Evolutionary conservation across 768 basidiomycete genomes (phyloP).

Genomic region (Boletus reticuloceps): DNA sequence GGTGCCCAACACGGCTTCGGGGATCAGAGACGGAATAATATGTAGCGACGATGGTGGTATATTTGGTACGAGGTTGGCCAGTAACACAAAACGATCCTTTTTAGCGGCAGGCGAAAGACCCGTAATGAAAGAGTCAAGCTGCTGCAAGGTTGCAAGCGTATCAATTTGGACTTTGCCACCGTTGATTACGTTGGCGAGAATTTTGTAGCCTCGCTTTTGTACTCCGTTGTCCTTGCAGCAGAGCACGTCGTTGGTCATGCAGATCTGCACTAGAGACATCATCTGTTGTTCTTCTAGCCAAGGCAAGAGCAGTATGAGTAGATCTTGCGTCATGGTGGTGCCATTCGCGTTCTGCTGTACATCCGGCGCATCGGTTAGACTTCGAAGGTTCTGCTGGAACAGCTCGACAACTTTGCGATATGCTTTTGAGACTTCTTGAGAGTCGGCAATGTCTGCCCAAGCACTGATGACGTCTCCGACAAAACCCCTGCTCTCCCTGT

Average conservation of each 20-base stretch:
- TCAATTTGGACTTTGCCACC: constrained; percentile 53
- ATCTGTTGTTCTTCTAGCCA: constrained; percentile 63
- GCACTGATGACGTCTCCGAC: constrained; percentile 85
- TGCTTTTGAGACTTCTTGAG: constrained; percentile 77
- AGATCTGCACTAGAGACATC: constrained; percentile 63
- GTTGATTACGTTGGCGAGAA: constrained; percentile 73
- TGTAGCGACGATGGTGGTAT: constrained; percentile 75
- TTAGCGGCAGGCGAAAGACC: constrained; percentile 82
- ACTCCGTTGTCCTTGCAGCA: constrained; percentile 80
- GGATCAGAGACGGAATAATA: constrained; percentile 83
- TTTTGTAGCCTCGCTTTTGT: constrained; percentile 95
- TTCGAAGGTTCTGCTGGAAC: constrained; percentile 61
- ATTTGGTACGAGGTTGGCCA: constrained; percentile 62
- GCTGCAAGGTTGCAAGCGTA: constrained; percentile 57
- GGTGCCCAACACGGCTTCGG: constrained; percentile 92
- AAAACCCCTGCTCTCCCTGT: constrained; percentile 67
- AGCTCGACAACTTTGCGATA: constrained; percentile 75
- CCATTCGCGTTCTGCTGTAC: constrained; percentile 40
- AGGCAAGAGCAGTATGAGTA: constrained; percentile 82
- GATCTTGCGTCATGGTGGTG: constrained; percentile 71
- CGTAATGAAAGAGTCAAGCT: constrained; percentile 61
- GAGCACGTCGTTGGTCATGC: constrained; percentile 65
- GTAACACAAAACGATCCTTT: constrained; percentile 84
- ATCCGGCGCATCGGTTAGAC: constrained; percentile 32
- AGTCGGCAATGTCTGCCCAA: constrained; percentile 82